Conservation (phyloP, 345 rosid species). For the Salix arbutifolia region DNA sequence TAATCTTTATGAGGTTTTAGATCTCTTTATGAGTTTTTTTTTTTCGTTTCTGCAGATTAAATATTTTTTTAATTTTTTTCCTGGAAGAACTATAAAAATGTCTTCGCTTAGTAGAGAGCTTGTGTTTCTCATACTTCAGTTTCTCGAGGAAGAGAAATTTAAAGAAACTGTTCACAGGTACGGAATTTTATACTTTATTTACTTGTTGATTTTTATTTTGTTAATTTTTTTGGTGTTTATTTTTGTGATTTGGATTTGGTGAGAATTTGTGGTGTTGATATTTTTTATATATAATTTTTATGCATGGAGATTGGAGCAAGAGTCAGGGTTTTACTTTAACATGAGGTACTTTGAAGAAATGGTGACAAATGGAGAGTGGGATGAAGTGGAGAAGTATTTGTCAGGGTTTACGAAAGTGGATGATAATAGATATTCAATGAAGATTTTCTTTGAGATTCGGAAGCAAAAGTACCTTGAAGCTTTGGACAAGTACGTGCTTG, state of each 20-base stretch:
- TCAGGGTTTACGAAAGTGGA: constrained; percentile 79
- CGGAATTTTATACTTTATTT: background rate
- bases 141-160: constrained; percentile 83
- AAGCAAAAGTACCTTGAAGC: constrained; percentile 94
- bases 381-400: constrained; percentile 75
- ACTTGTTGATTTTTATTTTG: background rate
- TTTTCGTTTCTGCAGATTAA: background rate
- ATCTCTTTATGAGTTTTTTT: constrained; percentile 16
- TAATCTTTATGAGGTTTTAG: constrained; percentile 8
- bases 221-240: background rate
- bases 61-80: background rate
- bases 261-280: constrained; percentile 4
- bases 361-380: constrained; percentile 92
- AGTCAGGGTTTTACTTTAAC: constrained; percentile 81
- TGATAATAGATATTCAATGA: constrained; percentile 88
- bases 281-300: background rate
- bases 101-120: constrained; percentile 79
- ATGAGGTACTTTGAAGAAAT: constrained; percentile 79
- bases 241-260: background rate
- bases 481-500: constrained; percentile 60
- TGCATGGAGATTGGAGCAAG: constrained; percentile 69
- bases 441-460: constrained; percentile 82
- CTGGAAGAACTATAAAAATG: constrained; percentile 32
- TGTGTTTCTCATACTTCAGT: constrained; percentile 83
- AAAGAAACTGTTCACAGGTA: constrained; percentile 76